Evolutionary conservation across 1,139 yeast species (phyloP), one percentile per base, ranked within the genome.

Genomic region (Pichia sp.): DNA sequence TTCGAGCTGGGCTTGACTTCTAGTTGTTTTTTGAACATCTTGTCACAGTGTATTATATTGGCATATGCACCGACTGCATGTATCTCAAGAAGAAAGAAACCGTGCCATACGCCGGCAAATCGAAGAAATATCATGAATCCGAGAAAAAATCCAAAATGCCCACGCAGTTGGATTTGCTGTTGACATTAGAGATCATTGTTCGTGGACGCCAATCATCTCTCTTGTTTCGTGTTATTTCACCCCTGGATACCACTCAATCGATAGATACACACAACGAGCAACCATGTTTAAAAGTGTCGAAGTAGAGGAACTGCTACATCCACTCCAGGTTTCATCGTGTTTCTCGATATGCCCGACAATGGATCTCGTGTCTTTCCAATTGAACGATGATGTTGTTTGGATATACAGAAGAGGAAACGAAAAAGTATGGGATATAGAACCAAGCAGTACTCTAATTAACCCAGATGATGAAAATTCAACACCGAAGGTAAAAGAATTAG

Each of bases 1-100:
- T 87, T 87, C 10, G 96, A 79, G 43, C 81, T 72, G 4, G 95
- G 83, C 66, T 89, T 89, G 45, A 82, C 71, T 63, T 68, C 73
- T 7, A 87, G 81, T 44, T 76, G 78, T 56, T 83, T 83, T 61
- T 76, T 78, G 57, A 84, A 85, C 90, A 84, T 83, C n/a, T 12
- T 28, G 2, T 28, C 10, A 24, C 12, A 12, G 28, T 12, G 2
- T 24, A 10, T 10, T 3, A 24, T 12, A 10, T 24, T 24, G n/a
- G n/a, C n/a, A n/a, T n/a, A n/a, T n/a, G n/a, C n/a, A n/a, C n/a
- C n/a, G n/a, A n/a, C n/a, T n/a, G 11, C 28, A 24, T 24, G 9
- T 24, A 10, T 24, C 28, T 24, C 9, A 24, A 24, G 28, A 3
- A 24, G n/a, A n/a, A n/a, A n/a, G n/a, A n/a, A n/a, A n/a, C n/a